Conservation (phyloP, 177 flowering plant species). For the Vitis hybrid region DNA sequence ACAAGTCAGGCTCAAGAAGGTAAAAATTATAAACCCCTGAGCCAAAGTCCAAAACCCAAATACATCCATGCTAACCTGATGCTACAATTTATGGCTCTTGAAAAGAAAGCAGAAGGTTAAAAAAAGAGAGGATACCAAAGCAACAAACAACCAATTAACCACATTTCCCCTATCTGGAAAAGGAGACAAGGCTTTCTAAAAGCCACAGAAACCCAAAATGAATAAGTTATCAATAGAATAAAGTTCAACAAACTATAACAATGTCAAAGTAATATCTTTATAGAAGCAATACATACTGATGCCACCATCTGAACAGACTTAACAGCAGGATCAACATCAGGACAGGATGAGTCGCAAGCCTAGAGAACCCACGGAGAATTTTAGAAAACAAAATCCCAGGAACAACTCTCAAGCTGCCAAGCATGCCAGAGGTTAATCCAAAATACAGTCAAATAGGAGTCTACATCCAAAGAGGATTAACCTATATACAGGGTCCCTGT, state of each 20-base stretch:
- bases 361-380: slow-evolving; percentile 33
- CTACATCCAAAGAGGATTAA: slow-evolving; percentile 16
- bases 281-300: slow-evolving; percentile 21
- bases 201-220: neutral
- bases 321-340: slow-evolving; percentile 34
- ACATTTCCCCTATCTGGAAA: too few species aligned
- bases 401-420: slow-evolving; percentile 52
- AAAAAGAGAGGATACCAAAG: too few species aligned
- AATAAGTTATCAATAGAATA: neutral
- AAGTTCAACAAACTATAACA: neutral
- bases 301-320: slow-evolving; percentile 13
- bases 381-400: slow-evolving; percentile 30
- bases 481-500: slow-evolving; percentile 13
- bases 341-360: slow-evolving; percentile 30
- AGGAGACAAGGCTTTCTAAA: too few species aligned
- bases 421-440: slow-evolving; percentile 27
- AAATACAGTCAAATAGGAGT: slow-evolving; percentile 18
- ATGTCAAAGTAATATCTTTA: neutral
- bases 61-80: too few species aligned
- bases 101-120: too few species aligned
- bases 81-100: too few species aligned
- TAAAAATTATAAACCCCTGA: too few species aligned
- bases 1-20: too few species aligned
- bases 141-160: too few species aligned
- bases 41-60: too few species aligned